Evolutionary conservation across 108 stramenopile species (phyloP), one percentile per base, ranked within the genome.

Genomic region (Asterionellopsis glacialis): DNA sequence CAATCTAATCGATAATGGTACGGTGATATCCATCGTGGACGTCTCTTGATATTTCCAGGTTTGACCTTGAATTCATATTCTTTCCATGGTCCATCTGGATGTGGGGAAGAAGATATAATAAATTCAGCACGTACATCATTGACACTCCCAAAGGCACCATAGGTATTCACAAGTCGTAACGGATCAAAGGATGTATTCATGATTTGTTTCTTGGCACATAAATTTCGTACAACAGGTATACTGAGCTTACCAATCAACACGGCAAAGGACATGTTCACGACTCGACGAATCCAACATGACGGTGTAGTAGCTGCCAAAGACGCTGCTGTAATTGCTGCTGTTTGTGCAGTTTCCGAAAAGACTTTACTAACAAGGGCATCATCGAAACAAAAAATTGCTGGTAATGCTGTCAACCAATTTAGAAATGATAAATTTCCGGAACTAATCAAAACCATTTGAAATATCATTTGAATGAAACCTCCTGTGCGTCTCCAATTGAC

Each of bases 181-280:
- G 68, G 77, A 56, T 81, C 82, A 48, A 81, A 87, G n/a, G 79
- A 82, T 24, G 51, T 68, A 67, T 86, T 86, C 84, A 86, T 86
- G 9, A 80, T 33, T 57, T 86, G 84, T 23, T 56, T 18, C 38
- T 59, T 65, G 0, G 83, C 55, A 7, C 74, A 54, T 14, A 82
- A 65, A 59, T 82, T 83, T 13, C 63, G 65, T 9, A 84, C 69
- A 11, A 82, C 76, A 1, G 73, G 72, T 0, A 74, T 63, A 56
- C 70, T 82, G 23, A 83, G 61, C 45, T 77, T 65, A 0, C 58
- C 44, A 55, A 77, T 61, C n/a, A 83, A 63, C 0, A 64, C 9
- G n/a, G 55, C 43, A 47, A 73, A 77, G 1, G 40, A 21, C 0
- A 70, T 42, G 33, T 57, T 73, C 57, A 83, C 64, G 10, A 68